Base-by-base conservation (phyloP, 1,284 basidiomycete genomes). In the Trichosporon inkin region DNA sequence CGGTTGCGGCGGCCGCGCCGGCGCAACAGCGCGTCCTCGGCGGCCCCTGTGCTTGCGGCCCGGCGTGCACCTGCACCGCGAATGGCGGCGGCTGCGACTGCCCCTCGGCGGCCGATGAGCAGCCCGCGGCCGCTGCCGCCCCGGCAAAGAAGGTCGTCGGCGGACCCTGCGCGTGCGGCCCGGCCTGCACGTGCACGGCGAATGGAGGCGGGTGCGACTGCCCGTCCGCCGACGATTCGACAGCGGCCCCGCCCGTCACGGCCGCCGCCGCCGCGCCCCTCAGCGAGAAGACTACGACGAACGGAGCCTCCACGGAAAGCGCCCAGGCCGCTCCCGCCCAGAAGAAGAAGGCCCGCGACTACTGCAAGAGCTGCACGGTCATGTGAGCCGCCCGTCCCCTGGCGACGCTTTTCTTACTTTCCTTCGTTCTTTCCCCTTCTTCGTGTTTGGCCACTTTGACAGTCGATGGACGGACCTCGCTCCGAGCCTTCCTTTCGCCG, bases 291-390 rank as follows among this genome's bases (percentile, higher is more conserved):
- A n/a, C 44, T 13, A 20, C 37, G 28, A n/a, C n/a, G n/a, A n/a
- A n/a, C 28, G 44, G 41, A n/a, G 6, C 10, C 10, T 57, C n/a
- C n/a, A n/a, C n/a, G n/a, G n/a, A n/a, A n/a, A n/a, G n/a, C n/a
- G n/a, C n/a, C n/a, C n/a, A n/a, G n/a, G n/a, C n/a, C n/a, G n/a
- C n/a, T n/a, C n/a, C n/a, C n/a, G n/a, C 17, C 3, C n/a, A 41
- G 20, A 36, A 35, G 51, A 37, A 53, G 34, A 53, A 36, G 51
- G 16, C 28, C 24, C 22, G 44, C 6, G 19, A 49, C 22, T 49
- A 49, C 44, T 49, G 44, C 44, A 49, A 49, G 44, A 24, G 44
- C 44, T 49, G 44, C 44, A 32, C 44, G 5, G n/a, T 49, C 24
- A 49, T 49, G 44, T 49, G 28, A 10, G 3, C 22, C 14, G 14